A percentile compares a stretch with the other conserved stretches of the same genome.
These are phyloP conservation scores for Xylaria nigripes DNA, from an alignment of 495 filamentous ascomycete genomes.

Conservation along the genomic window DNA sequence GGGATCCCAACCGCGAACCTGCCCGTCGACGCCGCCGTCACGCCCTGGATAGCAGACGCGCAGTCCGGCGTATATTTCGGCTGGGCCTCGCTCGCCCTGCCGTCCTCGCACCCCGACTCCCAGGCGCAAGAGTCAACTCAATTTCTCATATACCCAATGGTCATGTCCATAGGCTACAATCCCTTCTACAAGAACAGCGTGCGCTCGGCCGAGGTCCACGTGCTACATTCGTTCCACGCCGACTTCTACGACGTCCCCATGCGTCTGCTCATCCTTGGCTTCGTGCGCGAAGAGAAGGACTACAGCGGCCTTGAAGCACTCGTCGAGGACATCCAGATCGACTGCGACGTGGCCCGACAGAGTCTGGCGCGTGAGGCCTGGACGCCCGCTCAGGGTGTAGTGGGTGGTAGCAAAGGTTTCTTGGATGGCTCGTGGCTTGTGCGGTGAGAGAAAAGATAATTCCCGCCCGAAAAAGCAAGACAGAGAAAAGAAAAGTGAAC, in stretches of 20 bases:
- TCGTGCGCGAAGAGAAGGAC: slow-evolving; percentile 81
- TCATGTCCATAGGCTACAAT: slow-evolving; percentile 94
- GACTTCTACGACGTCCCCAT: slow-evolving; percentile 84
- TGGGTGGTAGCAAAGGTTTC: slow-evolving; percentile 13
- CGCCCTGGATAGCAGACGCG: slow-evolving; percentile 61
- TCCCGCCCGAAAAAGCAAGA: background rate
- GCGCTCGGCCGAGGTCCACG: slow-evolving; percentile 82
- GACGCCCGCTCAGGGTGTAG: slow-evolving; percentile 37
- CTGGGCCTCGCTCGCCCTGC: slow-evolving; percentile 61
- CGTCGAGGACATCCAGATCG: slow-evolving; percentile 77
- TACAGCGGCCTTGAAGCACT: slow-evolving; percentile 76
- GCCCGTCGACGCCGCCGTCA: slow-evolving; percentile 59
- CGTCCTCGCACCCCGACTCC: slow-evolving; percentile 31
- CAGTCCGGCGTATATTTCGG: slow-evolving; percentile 86
- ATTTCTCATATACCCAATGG: slow-evolving; percentile 68
- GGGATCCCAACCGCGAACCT: slow-evolving; percentile 98
- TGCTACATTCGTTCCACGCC: slow-evolving; percentile 60
- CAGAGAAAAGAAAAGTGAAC: background rate
- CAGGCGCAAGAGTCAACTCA: slow-evolving; percentile 10
- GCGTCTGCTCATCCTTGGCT: slow-evolving; percentile 73
- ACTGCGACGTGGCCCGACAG: slow-evolving; percentile 72
- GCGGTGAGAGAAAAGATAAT: slow-evolving; percentile 10
- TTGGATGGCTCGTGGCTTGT: slow-evolving; percentile 36
- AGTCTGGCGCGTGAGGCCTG: slow-evolving; percentile 68
- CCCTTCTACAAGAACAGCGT: slow-evolving; percentile 86